phyloP scores from a whole-genome alignment of 1,284 basidiomycete species.

The Malassezia dermatis region DNA sequence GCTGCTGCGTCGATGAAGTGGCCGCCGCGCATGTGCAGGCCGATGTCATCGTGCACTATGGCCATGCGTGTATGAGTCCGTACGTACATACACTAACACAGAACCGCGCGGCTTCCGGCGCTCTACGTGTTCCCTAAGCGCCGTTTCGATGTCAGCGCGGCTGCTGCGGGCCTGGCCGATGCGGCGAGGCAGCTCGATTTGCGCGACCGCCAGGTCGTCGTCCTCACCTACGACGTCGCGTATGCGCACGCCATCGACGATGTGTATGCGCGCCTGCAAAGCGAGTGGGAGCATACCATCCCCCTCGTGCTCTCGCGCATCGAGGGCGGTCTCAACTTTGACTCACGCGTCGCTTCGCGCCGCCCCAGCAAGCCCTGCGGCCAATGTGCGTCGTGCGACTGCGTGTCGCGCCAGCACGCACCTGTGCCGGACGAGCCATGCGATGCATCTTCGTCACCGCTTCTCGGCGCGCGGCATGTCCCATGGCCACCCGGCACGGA shows the following conservation, averaged over 20 bases:
- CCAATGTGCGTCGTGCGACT: neutral
- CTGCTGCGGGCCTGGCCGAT: slow-evolving; percentile 18
- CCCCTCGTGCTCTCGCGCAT: slow-evolving; percentile 26
- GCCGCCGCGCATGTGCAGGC: slow-evolving; percentile 88
- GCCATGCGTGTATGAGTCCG: slow-evolving; percentile 80
- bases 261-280: slow-evolving; percentile 46
- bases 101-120: slow-evolving; percentile 67
- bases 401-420: neutral
- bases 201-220: slow-evolving; percentile 47
- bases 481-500: slow-evolving; percentile 14
- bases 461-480: slow-evolving; percentile 3
- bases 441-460: neutral
- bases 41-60: slow-evolving; percentile 85
- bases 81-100: slow-evolving; percentile 35
- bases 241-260: slow-evolving; percentile 54
- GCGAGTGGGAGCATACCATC: slow-evolving; percentile 33
- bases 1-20: slow-evolving; percentile 94
- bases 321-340: slow-evolving; percentile 28
- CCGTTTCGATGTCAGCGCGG: slow-evolving; percentile 50
- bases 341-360: slow-evolving; percentile 6
- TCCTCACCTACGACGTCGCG: slow-evolving; percentile 68
- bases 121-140: slow-evolving; percentile 74
- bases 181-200: slow-evolving; percentile 13
- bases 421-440: neutral
- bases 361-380: neutral